Base-by-base conservation (phyloP, 805 yeast genomes). In the Wickerhamomyces hampshirensis region DNA sequence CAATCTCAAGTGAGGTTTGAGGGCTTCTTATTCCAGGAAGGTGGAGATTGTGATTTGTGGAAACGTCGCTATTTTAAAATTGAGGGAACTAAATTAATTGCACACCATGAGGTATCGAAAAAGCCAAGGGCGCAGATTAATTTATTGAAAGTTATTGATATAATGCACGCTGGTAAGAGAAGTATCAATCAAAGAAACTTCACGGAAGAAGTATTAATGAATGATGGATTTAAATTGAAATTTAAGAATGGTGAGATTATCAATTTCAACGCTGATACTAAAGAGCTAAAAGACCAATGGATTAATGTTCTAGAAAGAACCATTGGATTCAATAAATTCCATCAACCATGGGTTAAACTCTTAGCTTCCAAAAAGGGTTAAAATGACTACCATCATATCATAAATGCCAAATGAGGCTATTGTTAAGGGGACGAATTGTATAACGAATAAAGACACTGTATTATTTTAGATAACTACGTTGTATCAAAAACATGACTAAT, bases 21-120 rank as follows among this genome's bases (percentile, higher is more conserved):
- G 53, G 97, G 97, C 0, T 80, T 66, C 51, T 63, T 91, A 62
- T 76, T 77, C 49, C 98, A 89, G 61, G 86, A 82, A 52, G 98
- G 98, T 14, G 97, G 97, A 8, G 98, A 89, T 62, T 74, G 93
- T 47, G 73, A 69, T 12, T 33, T 51, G 23, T 76, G 89, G 78
- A 75, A 84, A 47, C 74, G 83, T 46, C 69, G 97, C 39, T 85
- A 60, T 61, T 87, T 81, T 63, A 79, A 73, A 45, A 65, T 89
- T n/a, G 65, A 72, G 31, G 95, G 91, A 0, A 71, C 78, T 7
- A 75, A 78, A 24, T 63, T 89, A 47, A 68, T 79, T 36, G 96
- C 96, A 0, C 85, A 81, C 53, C 80, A 84, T 47, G 93, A 82
- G 45, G 65, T 65, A 19, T 66, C 82, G 2, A 75, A 65, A 57